Percentiles rank a stretch among this genome's conserved stretches.
Conservation (phyloP, 352 stramenopile species). For the Phytophthora nicotianae region DNA sequence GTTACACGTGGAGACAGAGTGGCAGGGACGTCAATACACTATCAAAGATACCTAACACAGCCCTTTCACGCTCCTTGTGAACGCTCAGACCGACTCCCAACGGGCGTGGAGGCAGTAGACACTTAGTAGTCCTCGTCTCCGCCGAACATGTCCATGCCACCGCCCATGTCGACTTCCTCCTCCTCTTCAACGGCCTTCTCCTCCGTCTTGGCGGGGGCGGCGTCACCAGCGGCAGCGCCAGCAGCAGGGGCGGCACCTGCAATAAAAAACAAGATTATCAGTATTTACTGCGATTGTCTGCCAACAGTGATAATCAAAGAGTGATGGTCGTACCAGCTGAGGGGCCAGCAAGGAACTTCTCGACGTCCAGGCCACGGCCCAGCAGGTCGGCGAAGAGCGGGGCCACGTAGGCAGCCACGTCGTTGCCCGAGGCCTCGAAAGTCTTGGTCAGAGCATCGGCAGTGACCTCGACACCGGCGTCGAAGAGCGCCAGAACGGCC, state of each 20-base stretch:
- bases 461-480: conserved; percentile 76
- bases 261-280: conserved; percentile 1
- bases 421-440: conserved; percentile 79
- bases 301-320: neutral
- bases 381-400: conserved; percentile 87
- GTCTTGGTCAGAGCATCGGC: conserved; percentile 80
- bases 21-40: conserved; percentile 36
- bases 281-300: neutral
- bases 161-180: conserved; percentile 86
- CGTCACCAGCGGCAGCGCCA: conserved; percentile 52
- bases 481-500: conserved; percentile 80
- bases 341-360: conserved; percentile 89
- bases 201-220: conserved; percentile 54
- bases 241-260: conserved; percentile 63
- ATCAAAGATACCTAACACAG: conserved; percentile 37
- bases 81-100: conserved; percentile 10
- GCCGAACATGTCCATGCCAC: conserved; percentile 89
- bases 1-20: conserved; percentile 40
- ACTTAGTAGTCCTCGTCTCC: conserved; percentile 87
- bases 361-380: conserved; percentile 78
- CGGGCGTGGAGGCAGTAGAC: neutral
- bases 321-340: conserved; percentile 69
- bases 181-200: conserved; percentile 80
- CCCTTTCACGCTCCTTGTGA: conserved; percentile 24
- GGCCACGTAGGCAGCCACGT: conserved; percentile 78